Conservation (phyloP, 441 rosid species). For the Hura crepitans region DNA sequence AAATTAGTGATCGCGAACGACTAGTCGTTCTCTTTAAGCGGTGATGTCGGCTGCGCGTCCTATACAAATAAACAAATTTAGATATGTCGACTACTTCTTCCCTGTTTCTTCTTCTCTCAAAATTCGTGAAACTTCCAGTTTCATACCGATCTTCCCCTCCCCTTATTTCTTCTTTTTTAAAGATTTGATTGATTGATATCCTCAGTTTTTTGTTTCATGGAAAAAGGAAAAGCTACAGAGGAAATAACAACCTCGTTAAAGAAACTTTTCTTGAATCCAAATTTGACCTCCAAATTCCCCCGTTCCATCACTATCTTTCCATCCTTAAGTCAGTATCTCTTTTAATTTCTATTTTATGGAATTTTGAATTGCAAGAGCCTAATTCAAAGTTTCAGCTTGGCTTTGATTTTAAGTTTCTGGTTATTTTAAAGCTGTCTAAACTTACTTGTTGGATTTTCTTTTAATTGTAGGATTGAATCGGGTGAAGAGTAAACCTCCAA, state of each 20-base stretch:
- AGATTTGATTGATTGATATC: not conserved
- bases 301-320: conserved; percentile 21
- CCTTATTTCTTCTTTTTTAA: too few species aligned
- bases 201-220: conserved; percentile 35
- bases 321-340: conserved; percentile 38
- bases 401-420: not conserved
- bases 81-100: too few species aligned
- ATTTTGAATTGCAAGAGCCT: not conserved
- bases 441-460: conserved; percentile 10
- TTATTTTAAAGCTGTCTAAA: not conserved
- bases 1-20: too few species aligned
- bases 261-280: conserved; percentile 45
- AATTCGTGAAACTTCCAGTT: too few species aligned
- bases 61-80: too few species aligned
- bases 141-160: not conserved
- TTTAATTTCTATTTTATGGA: not conserved
- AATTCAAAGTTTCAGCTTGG: not conserved
- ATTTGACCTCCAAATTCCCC: conserved; percentile 24
- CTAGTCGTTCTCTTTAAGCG: too few species aligned
- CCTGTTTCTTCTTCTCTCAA: too few species aligned
- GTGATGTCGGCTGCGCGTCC: too few species aligned
- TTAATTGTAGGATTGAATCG: conserved; percentile 32
- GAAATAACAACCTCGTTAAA: conserved; percentile 33
- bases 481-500: conserved; percentile 47
- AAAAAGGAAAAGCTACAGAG: conserved; percentile 29